These are phyloP conservation scores for Colletotrichum sidae DNA, from an alignment of 2,329 filamentous ascomycete species.

Conservation along the genomic window DNA sequence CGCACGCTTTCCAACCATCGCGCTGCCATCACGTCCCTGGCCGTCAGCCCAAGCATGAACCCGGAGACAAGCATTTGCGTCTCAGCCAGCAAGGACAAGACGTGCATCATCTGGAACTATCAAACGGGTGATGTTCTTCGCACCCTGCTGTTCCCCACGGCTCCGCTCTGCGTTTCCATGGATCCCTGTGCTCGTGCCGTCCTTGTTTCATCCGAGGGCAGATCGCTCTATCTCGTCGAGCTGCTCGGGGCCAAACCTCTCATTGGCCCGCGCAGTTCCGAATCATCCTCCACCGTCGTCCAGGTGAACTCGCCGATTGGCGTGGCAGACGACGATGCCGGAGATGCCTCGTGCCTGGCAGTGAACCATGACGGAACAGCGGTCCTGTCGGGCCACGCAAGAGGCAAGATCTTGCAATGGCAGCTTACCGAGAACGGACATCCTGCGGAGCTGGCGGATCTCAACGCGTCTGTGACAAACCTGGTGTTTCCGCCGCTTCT, in stretches of 20 bases:
- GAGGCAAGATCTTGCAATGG: conserved; percentile 85
- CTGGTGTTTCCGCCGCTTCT: conserved; percentile 77
- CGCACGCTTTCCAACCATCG: conserved; percentile 83
- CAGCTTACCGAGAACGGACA: conserved; percentile 79
- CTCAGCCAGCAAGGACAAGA: conserved; percentile 87
- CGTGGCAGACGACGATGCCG: conserved; percentile 71
- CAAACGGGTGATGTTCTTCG: conserved; percentile 80
- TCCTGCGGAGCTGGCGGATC: conserved; percentile 73
- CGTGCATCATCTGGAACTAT: conserved; percentile 94
- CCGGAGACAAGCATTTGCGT: conserved; percentile 82
- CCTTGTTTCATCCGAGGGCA: conserved; percentile 84
- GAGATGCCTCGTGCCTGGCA: conserved; percentile 74
- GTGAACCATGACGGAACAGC: conserved; percentile 86
- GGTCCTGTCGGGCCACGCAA: conserved; percentile 83
- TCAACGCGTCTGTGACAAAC: conserved; percentile 87
- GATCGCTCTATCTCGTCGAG: conserved; percentile 83
- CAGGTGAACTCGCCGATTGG: conserved; percentile 67
- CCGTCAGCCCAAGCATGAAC: conserved; percentile 74
- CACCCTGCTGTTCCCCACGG: conserved; percentile 82
- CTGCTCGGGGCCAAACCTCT: conserved; percentile 70
- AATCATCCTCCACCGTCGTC: conserved; percentile 67
- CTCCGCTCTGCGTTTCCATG: conserved; percentile 77
- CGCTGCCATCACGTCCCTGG: conserved; percentile 75
- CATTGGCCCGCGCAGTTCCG: conserved; percentile 63
- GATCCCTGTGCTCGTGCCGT: conserved; percentile 88